Base-by-base conservation (phyloP, 2,329 filamentous ascomycete species). In the Colletotrichum sp. region DNA sequence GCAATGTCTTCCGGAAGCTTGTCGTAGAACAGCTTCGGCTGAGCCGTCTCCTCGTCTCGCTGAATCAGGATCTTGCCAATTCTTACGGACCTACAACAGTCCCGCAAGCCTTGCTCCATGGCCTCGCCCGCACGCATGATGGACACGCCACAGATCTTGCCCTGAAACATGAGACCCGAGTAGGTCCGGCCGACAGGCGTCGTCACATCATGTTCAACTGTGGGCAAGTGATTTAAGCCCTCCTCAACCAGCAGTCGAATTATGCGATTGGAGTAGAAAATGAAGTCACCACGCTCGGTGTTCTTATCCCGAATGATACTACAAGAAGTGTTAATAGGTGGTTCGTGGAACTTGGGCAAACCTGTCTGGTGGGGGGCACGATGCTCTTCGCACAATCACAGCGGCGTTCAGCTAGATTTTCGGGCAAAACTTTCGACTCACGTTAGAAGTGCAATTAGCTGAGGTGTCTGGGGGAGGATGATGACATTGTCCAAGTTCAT, bases 51-150 rank as follows among this genome's bases (percentile, higher is more conserved):
- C 86, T 99, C 97, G 81, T 99, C 97, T 72, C 97, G 90, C 87
- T 99, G 97, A 82, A 99, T 99, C 80, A 99, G 88, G 78, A 99
- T 99, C 89, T 99, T 99, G 79, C 97, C 97, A 82, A 99, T 99
- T 78, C 97, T 92, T 65, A 99, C 97, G n/a, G 95, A 98, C 69
- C 97, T 94, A 87, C 97, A 99, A 87, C 97, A 99, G 86, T 99
- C 96, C 76, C 97, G 91, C 77, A 99, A 88, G 3, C 96, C 97
- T 86, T 99, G 96, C 87, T 99, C 97, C 97, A 99, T 99, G 75
- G 96, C 95, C 87, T 99, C 97, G 68, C 97, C 97, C 15, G 97
- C 97, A 78, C 97, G 93, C 97, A 99, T 99, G 81, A 99, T 99
- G 8, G 95, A 98, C 19, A 99, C 97, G 71, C 97, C 97, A 83